phyloP scores from a whole-genome alignment of 805 yeast species.

The Kurtzmaniella fragi region DNA sequence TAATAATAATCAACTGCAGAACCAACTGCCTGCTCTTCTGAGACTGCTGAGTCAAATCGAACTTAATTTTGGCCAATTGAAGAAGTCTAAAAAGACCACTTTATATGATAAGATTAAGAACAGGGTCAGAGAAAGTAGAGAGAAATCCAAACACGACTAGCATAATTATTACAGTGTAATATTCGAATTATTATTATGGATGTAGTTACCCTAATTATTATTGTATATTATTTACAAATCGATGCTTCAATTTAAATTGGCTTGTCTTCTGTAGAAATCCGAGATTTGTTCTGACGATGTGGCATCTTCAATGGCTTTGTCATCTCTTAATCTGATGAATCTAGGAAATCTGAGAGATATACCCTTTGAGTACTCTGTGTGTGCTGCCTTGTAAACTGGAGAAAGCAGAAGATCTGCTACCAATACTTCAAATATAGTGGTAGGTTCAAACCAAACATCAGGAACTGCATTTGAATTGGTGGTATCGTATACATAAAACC shows the following conservation, averaged over 20 bases:
- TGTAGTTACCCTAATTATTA: not conserved
- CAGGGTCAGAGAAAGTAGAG: slow-evolving; percentile 33
- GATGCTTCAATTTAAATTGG: slow-evolving; percentile 32
- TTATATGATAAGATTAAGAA: slow-evolving; percentile 30
- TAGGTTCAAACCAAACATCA: slow-evolving; percentile 94
- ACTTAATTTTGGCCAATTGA: slow-evolving; percentile 23
- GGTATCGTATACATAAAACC: slow-evolving; percentile 62
- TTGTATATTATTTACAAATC: too few species aligned
- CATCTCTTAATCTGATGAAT: slow-evolving; percentile 78
- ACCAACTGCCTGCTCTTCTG: slow-evolving; percentile 14
- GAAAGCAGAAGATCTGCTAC: slow-evolving; percentile 88
- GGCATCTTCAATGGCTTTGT: slow-evolving; percentile 80
- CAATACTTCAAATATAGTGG: slow-evolving; percentile 75
- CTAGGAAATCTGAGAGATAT: slow-evolving; percentile 86
- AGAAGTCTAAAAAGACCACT: slow-evolving; percentile 7
- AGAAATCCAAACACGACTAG: slow-evolving; percentile 5
- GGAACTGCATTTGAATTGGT: slow-evolving; percentile 64
- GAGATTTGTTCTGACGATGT: slow-evolving; percentile 80
- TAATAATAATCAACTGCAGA: not conserved
- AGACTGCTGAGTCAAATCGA: slow-evolving; percentile 19
- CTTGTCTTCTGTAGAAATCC: slow-evolving; percentile 77
- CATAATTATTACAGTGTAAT: not conserved
- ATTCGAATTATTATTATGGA: not conserved
- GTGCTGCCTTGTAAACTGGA: slow-evolving; percentile 86
- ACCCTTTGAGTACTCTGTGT: slow-evolving; percentile 69